Conservation (phyloP, 805 yeast genomes). For the Gaillardinia entomophila region DNA sequence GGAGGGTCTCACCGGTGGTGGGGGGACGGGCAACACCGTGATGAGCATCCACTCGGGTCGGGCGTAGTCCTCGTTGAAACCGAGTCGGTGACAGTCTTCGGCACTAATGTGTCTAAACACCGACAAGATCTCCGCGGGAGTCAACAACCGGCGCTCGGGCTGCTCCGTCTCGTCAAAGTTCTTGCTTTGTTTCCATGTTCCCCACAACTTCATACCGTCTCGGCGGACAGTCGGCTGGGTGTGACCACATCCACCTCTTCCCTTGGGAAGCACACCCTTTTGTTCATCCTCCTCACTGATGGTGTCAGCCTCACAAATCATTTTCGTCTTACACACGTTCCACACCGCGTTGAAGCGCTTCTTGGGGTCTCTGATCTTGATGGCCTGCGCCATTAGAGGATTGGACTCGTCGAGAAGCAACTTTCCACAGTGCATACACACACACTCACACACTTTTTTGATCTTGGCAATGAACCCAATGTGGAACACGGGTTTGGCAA, state of each 20-base stretch:
- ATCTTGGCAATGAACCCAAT: slow-evolving; percentile 94
- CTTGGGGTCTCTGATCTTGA: slow-evolving; percentile 87
- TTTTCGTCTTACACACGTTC: slow-evolving; percentile 85
- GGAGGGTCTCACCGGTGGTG: slow-evolving; percentile 98
- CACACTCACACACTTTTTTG: slow-evolving; percentile 92
- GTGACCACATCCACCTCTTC: slow-evolving; percentile 97
- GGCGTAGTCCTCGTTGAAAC: slow-evolving; percentile 92
- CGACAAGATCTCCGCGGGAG: slow-evolving; percentile 83
- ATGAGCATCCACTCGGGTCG: slow-evolving; percentile 98
- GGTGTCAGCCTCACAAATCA: slow-evolving; percentile 89
- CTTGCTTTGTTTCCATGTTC: slow-evolving; percentile 95
- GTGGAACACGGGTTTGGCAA: slow-evolving; percentile 98
- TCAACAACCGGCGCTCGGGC: slow-evolving; percentile 84
- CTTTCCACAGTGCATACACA: slow-evolving; percentile 99
- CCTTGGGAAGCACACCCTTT: slow-evolving; percentile 17
- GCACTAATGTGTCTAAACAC: slow-evolving; percentile 88
- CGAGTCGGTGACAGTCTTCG: slow-evolving; percentile 75
- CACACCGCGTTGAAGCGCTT: slow-evolving; percentile 96
- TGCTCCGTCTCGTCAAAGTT: slow-evolving; percentile 78
- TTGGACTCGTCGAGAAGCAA: slow-evolving; percentile 79
- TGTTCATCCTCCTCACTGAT: slow-evolving; percentile 55
- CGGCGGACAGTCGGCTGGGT: slow-evolving; percentile 92
- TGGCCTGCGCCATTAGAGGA: slow-evolving; percentile 79
- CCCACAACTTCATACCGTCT: slow-evolving; percentile 94
- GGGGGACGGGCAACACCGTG: slow-evolving; percentile 98